Percentiles rank a stretch among this genome's conserved stretches.
These are phyloP conservation scores for Clonostachys solani DNA, from an alignment of 2,329 filamentous ascomycete genomes.

Conservation along the genomic window DNA sequence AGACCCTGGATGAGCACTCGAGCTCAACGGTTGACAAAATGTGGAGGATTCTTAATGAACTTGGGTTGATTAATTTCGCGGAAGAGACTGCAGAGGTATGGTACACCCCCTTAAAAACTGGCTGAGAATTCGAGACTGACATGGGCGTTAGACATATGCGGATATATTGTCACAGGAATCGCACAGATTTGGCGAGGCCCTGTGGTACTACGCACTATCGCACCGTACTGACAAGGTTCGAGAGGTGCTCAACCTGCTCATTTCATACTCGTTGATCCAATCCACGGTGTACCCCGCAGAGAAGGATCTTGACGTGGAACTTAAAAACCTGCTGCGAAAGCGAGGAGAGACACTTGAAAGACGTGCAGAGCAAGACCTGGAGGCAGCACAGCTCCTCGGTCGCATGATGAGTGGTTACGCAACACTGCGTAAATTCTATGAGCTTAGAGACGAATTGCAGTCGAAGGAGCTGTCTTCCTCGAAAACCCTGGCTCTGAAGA, in stretches of 20 bases:
- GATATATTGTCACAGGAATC: conserved; percentile 69
- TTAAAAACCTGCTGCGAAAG: conserved; percentile 65
- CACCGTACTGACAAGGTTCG: conserved; percentile 76
- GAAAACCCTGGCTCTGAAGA: conserved; percentile 55
- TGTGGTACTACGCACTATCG: conserved; percentile 88
- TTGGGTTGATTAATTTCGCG: conserved; percentile 76
- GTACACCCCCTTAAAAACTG: conserved; percentile 6
- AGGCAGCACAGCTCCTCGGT: conserved; percentile 79
- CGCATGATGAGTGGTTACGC: conserved; percentile 89
- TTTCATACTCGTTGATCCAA: conserved; percentile 81
- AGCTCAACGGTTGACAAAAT: conserved; percentile 74
- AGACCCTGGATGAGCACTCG: conserved; percentile 58
- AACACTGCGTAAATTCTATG: conserved; percentile 84
- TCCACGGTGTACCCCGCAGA: conserved; percentile 74
- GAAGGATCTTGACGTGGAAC: conserved; percentile 66
- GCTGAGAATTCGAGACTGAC: neutral
- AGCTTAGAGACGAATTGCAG: conserved; percentile 62
- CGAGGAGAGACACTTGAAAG: conserved; percentile 68
- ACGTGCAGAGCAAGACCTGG: conserved; percentile 70
- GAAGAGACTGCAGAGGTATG: conserved; percentile 78
- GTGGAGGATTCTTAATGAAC: conserved; percentile 70
- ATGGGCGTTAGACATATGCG: conserved; percentile 65
- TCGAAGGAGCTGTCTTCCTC: conserved; percentile 18
- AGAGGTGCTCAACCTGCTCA: conserved; percentile 80
- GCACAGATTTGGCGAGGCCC: conserved; percentile 76